Evolutionary conservation across 176 grass and related monocot genomes (phyloP).

Genomic region (Lolium multiflorum): DNA sequence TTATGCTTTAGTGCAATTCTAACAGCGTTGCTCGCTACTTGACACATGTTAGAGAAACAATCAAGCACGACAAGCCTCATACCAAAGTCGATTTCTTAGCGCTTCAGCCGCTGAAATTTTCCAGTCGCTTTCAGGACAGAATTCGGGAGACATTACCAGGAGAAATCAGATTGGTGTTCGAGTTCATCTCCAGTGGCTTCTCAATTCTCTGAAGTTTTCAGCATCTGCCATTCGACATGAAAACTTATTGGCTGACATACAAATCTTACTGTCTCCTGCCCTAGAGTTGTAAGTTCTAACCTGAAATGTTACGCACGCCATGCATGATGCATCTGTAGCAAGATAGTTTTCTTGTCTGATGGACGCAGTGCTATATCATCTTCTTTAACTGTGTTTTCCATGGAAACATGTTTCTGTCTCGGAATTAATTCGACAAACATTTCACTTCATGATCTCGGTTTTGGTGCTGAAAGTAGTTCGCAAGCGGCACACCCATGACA

Average conservation of each 20-base stretch:
- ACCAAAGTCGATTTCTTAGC: too few relatives aligned
- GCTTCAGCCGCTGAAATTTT: too few relatives aligned
- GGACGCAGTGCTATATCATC: not conserved
- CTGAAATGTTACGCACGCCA: not conserved
- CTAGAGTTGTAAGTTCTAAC: slow-evolving; percentile 16
- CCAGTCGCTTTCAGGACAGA: too few relatives aligned
- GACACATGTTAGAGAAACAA: too few relatives aligned
- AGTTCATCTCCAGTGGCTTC: not conserved
- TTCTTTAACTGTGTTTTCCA: not conserved
- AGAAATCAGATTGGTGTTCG: too few relatives aligned
- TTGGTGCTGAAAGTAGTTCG: too few relatives aligned
- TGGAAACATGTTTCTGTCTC: not conserved
- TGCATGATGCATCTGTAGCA: not conserved
- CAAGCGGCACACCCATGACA: not conserved
- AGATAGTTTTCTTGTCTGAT: not conserved
- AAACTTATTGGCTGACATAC: not conserved
- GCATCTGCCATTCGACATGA: not conserved
- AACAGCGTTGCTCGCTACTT: too few relatives aligned
- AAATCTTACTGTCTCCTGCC: slow-evolving; percentile 1
- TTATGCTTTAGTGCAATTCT: too few relatives aligned
- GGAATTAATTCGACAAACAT: not conserved
- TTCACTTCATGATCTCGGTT: too few relatives aligned
- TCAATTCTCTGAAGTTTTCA: slow-evolving; percentile 26
- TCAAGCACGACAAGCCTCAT: too few relatives aligned
- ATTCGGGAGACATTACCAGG: too few relatives aligned